Conservation (phyloP, 208 protist species). For the Trichomonas vaginalis region DNA sequence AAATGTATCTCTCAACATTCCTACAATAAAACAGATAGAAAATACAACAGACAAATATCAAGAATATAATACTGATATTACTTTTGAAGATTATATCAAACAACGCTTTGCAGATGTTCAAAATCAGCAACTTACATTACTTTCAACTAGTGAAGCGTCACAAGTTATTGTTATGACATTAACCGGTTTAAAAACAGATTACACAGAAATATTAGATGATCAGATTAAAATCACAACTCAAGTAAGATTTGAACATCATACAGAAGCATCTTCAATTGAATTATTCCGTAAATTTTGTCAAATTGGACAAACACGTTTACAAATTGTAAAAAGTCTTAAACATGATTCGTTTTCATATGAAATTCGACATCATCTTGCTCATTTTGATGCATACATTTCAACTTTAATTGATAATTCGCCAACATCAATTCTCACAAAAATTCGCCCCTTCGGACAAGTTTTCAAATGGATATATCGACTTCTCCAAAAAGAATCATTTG, state of each 20-base stretch:
- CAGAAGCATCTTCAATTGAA: not conserved
- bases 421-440: not conserved
- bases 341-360: not conserved
- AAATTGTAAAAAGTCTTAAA: not conserved
- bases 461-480: not conserved
- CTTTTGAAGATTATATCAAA: conserved; percentile 5
- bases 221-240: not conserved
- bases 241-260: conserved; percentile 13
- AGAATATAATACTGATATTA: not conserved
- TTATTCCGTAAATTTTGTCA: not conserved
- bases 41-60: not conserved
- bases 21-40: not conserved
- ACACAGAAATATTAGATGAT: not conserved
- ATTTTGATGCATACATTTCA: not conserved
- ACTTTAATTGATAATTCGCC: not conserved
- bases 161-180: not conserved
- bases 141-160: not conserved
- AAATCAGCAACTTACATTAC: not conserved
- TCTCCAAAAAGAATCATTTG: not conserved
- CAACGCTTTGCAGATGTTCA: not conserved
- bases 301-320: not conserved
- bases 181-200: not conserved
- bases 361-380: not conserved
- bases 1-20: not conserved
- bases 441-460: not conserved